phyloP scores from a whole-genome alignment of 2,329 filamentous ascomycete genomes.

The Arthrobotrys sinensis region DNA sequence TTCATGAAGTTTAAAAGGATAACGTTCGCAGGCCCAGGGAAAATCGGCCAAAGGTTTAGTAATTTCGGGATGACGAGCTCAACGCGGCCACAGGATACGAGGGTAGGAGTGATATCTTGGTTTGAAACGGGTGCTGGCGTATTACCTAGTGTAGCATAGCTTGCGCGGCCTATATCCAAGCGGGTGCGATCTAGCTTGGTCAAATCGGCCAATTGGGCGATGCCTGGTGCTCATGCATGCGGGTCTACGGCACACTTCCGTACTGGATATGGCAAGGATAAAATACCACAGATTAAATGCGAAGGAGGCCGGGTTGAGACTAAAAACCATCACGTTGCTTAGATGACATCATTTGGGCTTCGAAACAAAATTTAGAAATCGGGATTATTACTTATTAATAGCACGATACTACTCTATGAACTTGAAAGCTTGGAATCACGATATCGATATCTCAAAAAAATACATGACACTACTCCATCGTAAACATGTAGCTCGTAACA shows the following conservation, averaged over 20 bases:
- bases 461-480: too few relatives aligned
- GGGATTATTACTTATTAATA: too few relatives aligned
- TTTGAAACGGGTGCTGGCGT: background rate
- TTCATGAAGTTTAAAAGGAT: slow-evolving; percentile 5
- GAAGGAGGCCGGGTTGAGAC: too few relatives aligned
- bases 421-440: too few relatives aligned
- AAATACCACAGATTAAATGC: slow-evolving; percentile 14
- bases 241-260: background rate
- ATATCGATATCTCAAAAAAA: too few relatives aligned
- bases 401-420: too few relatives aligned
- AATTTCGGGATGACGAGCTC: slow-evolving; percentile 19
- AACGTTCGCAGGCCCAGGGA: background rate
- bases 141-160: slow-evolving; percentile 3
- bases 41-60: background rate
- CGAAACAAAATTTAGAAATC: too few relatives aligned
- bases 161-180: slow-evolving; percentile 12
- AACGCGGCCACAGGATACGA: slow-evolving; percentile 20
- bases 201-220: background rate
- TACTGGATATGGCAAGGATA: slow-evolving; percentile 9
- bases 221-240: background rate
- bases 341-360: too few relatives aligned
- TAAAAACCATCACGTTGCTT: too few relatives aligned
- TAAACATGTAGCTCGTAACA: too few relatives aligned
- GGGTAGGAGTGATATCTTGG: background rate
- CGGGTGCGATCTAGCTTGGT: background rate